Conservation (phyloP, 2,329 filamentous ascomycete species). For the Xylaria sp. region DNA sequence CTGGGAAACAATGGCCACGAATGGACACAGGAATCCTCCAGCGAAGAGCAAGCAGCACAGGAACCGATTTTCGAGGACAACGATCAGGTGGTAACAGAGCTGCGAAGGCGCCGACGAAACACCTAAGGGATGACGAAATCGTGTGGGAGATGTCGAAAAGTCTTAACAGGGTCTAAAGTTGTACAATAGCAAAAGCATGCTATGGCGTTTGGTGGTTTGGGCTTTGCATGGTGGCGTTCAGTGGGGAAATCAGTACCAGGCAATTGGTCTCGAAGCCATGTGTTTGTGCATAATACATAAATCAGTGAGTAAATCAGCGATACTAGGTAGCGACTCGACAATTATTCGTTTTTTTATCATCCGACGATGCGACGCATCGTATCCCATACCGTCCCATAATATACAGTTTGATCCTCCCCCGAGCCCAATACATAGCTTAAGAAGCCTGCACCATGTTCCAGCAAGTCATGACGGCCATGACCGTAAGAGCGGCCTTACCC, state of each 20-base stretch:
- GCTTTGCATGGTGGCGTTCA: neutral
- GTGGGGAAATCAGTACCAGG: neutral
- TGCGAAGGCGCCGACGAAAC: constrained; percentile 31
- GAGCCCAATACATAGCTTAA: constrained; percentile 11
- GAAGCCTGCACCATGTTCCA: constrained; percentile 42
- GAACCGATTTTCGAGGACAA: constrained; percentile 25
- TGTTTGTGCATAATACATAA: no score
- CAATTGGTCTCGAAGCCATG: no score
- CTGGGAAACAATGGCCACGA: constrained; percentile 73
- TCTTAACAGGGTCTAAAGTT: neutral
- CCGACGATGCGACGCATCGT: neutral
- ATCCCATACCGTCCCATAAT: neutral
- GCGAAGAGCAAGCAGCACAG: constrained; percentile 32
- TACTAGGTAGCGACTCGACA: no score
- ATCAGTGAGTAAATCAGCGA: neutral
- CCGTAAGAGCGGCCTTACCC: constrained; percentile 47
- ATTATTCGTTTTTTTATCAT: neutral
- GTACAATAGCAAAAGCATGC: constrained; percentile 11
- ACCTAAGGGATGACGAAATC: constrained; percentile 15
- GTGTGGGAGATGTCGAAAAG: constrained; percentile 8
- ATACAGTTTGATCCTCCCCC: neutral
- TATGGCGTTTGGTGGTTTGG: constrained; percentile 15
- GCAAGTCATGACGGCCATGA: constrained; percentile 52
- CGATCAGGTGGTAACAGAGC: constrained; percentile 25
- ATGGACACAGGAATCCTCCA: constrained; percentile 37